Percentiles rank a stretch among this genome's conserved stretches.
Evolutionary conservation across 2,329 filamentous ascomycete genomes (phyloP).

Genomic region (Microthyrium microscopicum): DNA sequence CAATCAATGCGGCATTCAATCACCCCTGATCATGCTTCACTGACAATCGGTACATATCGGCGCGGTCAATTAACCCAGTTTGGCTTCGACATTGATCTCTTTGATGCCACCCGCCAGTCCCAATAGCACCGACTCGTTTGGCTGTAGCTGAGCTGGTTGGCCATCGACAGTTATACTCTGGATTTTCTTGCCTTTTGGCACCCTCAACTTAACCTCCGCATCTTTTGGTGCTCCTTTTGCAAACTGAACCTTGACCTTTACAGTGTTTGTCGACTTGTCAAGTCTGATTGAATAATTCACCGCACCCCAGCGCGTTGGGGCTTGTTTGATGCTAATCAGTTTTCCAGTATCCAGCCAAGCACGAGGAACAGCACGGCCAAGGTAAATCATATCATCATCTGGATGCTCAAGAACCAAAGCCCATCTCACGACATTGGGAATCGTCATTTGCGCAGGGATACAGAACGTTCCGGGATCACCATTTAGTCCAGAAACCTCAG

Average conservation of each 20-base stretch:
- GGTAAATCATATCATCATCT: slow-evolving; percentile 2
- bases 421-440: slow-evolving; percentile 4
- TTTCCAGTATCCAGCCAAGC: slow-evolving; percentile 4
- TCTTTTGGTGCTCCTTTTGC: neutral
- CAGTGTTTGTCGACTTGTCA: neutral
- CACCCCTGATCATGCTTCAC: neutral
- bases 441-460: slow-evolving; percentile 6
- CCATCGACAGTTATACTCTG: slow-evolving; percentile 2
- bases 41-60: neutral
- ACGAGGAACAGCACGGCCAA: slow-evolving; percentile 1
- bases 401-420: slow-evolving; percentile 4
- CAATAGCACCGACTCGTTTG: neutral
- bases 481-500: neutral
- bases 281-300: slow-evolving; percentile 4
- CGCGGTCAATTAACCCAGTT: neutral
- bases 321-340: neutral
- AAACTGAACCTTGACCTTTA: slow-evolving; percentile 2
- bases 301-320: slow-evolving; percentile 4
- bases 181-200: neutral
- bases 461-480: neutral
- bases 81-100: neutral
- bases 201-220: slow-evolving; percentile 3
- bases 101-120: neutral
- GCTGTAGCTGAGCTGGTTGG: neutral
- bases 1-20: neutral